These are phyloP conservation scores for Globisporangium cederbergense DNA, from an alignment of 352 stramenopile genomes.

Conservation along the genomic window DNA sequence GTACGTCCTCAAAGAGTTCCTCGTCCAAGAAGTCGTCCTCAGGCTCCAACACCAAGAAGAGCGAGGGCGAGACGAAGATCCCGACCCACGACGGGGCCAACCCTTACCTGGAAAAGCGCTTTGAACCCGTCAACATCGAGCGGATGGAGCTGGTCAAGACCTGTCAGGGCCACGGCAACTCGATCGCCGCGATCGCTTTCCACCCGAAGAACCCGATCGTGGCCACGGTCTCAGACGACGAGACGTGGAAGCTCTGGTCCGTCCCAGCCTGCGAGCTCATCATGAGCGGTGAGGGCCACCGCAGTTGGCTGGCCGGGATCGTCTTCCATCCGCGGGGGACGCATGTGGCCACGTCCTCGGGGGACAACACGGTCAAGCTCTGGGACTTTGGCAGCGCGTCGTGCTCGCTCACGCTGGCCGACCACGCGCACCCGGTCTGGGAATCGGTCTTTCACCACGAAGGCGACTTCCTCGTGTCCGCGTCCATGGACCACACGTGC, in stretches of 20 bases:
- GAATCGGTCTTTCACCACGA: constrained; percentile 91
- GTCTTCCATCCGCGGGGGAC: constrained; percentile 91
- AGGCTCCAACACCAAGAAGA: constrained; percentile 17
- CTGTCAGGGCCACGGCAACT: constrained; percentile 89
- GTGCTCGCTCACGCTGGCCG: constrained; percentile 87
- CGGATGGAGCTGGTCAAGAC: constrained; percentile 84
- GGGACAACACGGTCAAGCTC: constrained; percentile 93
- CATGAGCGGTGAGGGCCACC: constrained; percentile 93
- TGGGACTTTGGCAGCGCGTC: constrained; percentile 91
- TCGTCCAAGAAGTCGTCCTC: constrained; percentile 17
- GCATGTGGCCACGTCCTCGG: constrained; percentile 89
- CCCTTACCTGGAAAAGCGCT: constrained; percentile 68
- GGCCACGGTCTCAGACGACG: constrained; percentile 92
- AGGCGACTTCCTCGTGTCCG: constrained; percentile 90
- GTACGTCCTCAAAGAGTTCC: constrained; percentile 21
- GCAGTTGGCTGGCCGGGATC: constrained; percentile 88
- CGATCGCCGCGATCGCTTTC: constrained; percentile 87
- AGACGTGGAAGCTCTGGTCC: constrained; percentile 95
- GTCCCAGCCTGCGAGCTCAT: constrained; percentile 91
- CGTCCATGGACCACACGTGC: constrained; percentile 94
- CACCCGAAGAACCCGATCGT: constrained; percentile 92
- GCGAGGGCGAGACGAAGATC: constrained; percentile 57
- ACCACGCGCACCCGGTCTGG: constrained; percentile 94
- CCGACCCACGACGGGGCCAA: constrained; percentile 61
- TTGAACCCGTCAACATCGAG: constrained; percentile 61